These are phyloP conservation scores for Chrysanthemum makinoi DNA, from an alignment of 129 eudicot species.

Conservation along the genomic window DNA sequence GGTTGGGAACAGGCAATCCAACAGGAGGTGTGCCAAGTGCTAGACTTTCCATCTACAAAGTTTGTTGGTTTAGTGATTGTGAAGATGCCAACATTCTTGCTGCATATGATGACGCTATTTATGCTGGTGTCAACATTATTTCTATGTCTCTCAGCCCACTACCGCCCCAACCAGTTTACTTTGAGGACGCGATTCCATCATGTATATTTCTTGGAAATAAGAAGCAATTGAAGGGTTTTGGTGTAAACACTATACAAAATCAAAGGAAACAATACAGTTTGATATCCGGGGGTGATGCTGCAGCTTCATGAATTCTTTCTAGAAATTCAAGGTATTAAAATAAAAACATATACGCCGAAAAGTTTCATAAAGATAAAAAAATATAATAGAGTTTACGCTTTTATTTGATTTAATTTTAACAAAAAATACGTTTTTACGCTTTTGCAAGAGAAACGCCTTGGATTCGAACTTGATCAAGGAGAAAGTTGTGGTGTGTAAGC, in stretches of 20 bases:
- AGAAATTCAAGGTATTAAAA: slow-evolving; percentile 55
- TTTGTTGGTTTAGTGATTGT: slow-evolving; percentile 55
- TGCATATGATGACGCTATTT: slow-evolving; percentile 58
- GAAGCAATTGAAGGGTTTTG: slow-evolving; percentile 44
- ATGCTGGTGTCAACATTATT: slow-evolving; percentile 54
- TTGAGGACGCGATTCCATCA: slow-evolving; percentile 35
- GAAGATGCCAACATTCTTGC: slow-evolving; percentile 55
- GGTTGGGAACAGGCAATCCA: slow-evolving; percentile 50
- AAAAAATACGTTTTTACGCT: slow-evolving; percentile 27
- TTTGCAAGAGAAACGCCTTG: slow-evolving; percentile 49
- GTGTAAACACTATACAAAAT: slow-evolving; percentile 37
- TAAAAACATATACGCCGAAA: background rate
- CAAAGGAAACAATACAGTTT: slow-evolving; percentile 31
- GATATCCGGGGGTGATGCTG: slow-evolving; percentile 42
- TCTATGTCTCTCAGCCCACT: slow-evolving; percentile 56
- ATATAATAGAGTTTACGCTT: background rate
- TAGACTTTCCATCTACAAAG: slow-evolving; percentile 63
- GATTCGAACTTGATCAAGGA: slow-evolving; percentile 51
- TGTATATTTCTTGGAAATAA: slow-evolving; percentile 46
- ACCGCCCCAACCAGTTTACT: slow-evolving; percentile 48
- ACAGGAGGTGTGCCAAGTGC: slow-evolving; percentile 70
- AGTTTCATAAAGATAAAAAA: background rate
- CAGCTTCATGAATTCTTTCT: slow-evolving; percentile 47
- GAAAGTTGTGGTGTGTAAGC: slow-evolving; percentile 53
- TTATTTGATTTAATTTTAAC: background rate